A percentile compares a stretch with the other conserved stretches of the same genome.
These are phyloP conservation scores for Eucalyptus urophylla DNA, from an alignment of 345 rosid genomes.

Conservation along the genomic window DNA sequence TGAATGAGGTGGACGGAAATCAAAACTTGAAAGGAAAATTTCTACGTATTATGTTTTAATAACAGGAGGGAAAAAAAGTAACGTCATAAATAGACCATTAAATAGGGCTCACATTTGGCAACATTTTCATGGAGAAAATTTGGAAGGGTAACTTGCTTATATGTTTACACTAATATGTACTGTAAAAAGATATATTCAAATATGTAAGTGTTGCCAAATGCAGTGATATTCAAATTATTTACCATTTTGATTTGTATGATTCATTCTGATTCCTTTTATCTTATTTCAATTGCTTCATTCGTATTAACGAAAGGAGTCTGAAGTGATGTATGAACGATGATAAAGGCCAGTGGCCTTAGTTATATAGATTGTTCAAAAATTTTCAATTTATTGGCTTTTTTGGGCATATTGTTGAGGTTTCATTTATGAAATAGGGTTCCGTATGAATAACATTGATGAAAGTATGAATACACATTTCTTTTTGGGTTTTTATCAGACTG, in stretches of 20 bases:
- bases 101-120: not conserved
- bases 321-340: not conserved
- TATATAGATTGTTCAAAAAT: not conserved
- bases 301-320: not conserved
- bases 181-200: not conserved
- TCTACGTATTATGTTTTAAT: not conserved
- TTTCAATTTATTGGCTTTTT: not conserved
- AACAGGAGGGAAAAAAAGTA: not conserved
- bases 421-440: not conserved
- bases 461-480: not conserved
- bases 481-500: slow-evolving; percentile 33
- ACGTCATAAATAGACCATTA: not conserved
- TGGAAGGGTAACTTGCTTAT: not conserved
- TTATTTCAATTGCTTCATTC: not conserved
- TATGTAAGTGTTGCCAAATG: not conserved
- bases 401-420: not conserved
- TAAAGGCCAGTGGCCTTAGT: not conserved
- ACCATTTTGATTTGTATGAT: not conserved
- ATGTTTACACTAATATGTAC: not conserved
- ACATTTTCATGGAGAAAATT: not conserved
- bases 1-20: not conserved
- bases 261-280: not conserved
- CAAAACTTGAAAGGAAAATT: not conserved
- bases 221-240: not conserved
- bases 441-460: not conserved